Evolutionary conservation across 768 basidiomycete species (phyloP).

Genomic region (Pleurotus ostreatus): DNA sequence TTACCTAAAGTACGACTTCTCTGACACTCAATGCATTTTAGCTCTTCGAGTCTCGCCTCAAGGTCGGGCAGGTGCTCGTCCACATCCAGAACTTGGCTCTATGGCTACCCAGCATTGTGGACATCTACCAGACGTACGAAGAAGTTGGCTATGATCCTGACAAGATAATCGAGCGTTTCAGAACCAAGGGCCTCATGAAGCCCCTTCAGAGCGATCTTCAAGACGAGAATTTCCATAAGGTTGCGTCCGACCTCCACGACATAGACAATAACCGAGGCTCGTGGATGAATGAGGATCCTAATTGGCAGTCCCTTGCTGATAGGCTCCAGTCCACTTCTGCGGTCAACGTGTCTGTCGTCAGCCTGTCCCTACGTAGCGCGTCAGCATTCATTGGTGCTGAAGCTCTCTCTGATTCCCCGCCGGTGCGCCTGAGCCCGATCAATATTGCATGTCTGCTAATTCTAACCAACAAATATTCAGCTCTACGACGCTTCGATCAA

Average conservation of each 20-base stretch:
- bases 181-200: conserved; percentile 7
- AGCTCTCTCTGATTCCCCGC: not conserved
- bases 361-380: not conserved
- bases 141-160: conserved; percentile 11
- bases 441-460: not conserved
- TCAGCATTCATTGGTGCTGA: not conserved
- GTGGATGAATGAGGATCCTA: conserved; percentile 5
- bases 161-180: conserved; percentile 12
- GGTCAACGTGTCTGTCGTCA: not conserved
- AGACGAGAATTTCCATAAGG: not conserved
- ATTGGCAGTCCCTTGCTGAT: conserved; percentile 1
- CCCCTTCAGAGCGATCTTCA: conserved; percentile 6
- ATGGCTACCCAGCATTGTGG: conserved; percentile 10
- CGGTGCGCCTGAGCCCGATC: not conserved
- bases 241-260: not conserved
- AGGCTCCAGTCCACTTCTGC: not conserved
- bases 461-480: not conserved
- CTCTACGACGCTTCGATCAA: not conserved
- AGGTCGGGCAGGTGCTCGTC: conserved; percentile 8
- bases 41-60: conserved; percentile 13
- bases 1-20: not conserved
- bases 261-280: conserved; percentile 1
- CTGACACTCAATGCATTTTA: not conserved
- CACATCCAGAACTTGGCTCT: conserved; percentile 7
- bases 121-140: conserved; percentile 13